A percentile compares a stretch with the other conserved stretches of the same genome.
phyloP scores from a whole-genome alignment of 352 stramenopile species.

The Pythium dissimile region DNA sequence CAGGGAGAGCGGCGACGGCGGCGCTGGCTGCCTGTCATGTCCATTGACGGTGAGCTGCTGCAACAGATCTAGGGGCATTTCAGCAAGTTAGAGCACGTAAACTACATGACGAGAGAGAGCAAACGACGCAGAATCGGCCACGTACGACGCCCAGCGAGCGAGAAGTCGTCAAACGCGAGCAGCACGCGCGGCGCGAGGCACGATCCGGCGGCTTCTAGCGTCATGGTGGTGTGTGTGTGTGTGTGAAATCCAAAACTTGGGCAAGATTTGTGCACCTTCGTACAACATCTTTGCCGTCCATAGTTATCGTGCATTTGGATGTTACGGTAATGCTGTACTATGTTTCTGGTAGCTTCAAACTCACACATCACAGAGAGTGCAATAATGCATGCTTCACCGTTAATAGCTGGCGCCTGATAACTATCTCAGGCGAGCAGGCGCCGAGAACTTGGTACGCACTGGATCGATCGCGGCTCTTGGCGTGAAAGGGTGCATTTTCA shows the following conservation, averaged over 20 bases:
- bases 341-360: background rate
- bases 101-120: background rate
- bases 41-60: constrained; percentile 1
- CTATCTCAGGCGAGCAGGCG: background rate
- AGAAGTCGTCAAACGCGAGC: constrained; percentile 73
- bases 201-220: background rate
- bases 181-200: constrained; percentile 29
- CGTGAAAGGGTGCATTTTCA: too few relatives aligned
- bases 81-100: background rate
- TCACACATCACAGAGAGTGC: constrained; percentile 16
- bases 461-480: too few relatives aligned
- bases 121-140: background rate
- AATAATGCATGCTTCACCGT: too few relatives aligned
- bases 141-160: constrained; percentile 53
- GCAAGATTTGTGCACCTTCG: constrained; percentile 15
- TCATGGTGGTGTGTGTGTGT: background rate
- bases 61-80: background rate
- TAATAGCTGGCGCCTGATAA: background rate
- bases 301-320: background rate
- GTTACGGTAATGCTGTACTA: background rate
- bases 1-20: too few relatives aligned
- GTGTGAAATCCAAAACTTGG: background rate
- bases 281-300: constrained; percentile 1
- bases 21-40: background rate
- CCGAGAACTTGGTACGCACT: too few relatives aligned